Evolutionary conservation across 345 rosid species (phyloP), one percentile per base, ranked within the genome.

Genomic region (Psidium guajava): DNA sequence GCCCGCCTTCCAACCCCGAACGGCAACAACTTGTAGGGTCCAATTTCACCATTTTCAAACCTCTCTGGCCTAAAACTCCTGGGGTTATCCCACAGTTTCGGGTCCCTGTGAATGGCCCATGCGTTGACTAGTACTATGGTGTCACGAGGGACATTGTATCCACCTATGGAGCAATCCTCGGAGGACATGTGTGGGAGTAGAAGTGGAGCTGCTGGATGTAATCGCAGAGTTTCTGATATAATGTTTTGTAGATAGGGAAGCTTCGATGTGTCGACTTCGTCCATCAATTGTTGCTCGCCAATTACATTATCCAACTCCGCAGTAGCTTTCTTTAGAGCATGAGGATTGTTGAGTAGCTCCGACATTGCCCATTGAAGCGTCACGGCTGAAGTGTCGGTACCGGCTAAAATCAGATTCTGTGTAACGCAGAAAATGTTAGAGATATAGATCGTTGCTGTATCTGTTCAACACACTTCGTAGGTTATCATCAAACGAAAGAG

Each of bases 351-450:
- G 3, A 94, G 28, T 21, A 93, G 49, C 84, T 86, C 90, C 0
- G 95, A 75, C 91, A 94, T 52, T 18, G 91, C 91, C 95, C 96
- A 92, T 87, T 94, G 93, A 27, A 94, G 5, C 3, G 95, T 92
- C n/a, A 90, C 64, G 5, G 94, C 36, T 24, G 91, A 24, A 6
- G 96, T 91, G 16, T 94, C 93, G 0, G 92, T 90, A 74, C 95
- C 95, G 0, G 89, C 98, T 3, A 88, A 2, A 25, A 91, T 10
- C 40, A 94, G 44, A 5, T 21, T 6, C 28, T 53, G 20, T 6
- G 21, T 16, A 80, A 94, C 91, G 85, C 55, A 8, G 0, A 36
- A n/a, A 85, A 27, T 24, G 56, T 22, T 32, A 83, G 18, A 53
- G 47, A 57, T 36, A 40, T 55, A 22, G 52, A 11, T 50, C 52